A percentile compares a stretch with the other conserved stretches of the same genome.
Evolutionary conservation across 1,284 basidiomycete species (phyloP).

Genomic region (Fereydounia khargensis): DNA sequence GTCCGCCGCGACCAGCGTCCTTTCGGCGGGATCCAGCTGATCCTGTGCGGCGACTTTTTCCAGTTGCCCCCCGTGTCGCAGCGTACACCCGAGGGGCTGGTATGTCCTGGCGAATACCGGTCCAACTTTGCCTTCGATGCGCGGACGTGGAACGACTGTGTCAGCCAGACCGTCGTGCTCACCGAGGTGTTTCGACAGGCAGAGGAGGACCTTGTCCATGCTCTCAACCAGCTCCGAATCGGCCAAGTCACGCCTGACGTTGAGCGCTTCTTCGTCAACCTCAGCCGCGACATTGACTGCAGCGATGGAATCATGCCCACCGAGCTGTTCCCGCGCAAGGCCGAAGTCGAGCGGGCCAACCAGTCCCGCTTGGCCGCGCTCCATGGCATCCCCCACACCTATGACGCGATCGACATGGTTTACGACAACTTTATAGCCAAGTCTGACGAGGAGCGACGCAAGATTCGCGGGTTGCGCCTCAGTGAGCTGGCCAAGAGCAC

Average conservation of each 20-base stretch:
- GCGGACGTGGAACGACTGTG: slow-evolving; percentile 70
- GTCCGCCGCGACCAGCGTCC: slow-evolving; percentile 65
- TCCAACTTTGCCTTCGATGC: slow-evolving; percentile 82
- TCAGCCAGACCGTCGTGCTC: slow-evolving; percentile 74
- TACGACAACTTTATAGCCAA: neutral
- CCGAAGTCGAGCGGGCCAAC: neutral
- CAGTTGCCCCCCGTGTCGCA: slow-evolving; percentile 80
- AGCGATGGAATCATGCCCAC: slow-evolving; percentile 1
- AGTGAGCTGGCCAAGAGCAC: slow-evolving; percentile 47
- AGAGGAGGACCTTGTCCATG: slow-evolving; percentile 51
- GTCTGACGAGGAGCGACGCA: neutral
- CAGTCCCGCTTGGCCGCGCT: neutral
- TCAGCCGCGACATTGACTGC: neutral
- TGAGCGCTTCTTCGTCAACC: neutral
- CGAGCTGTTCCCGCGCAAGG: slow-evolving; percentile 1
- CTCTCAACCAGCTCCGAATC: slow-evolving; percentile 40
- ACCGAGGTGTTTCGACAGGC: slow-evolving; percentile 75
- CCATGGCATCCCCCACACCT: neutral
- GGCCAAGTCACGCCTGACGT: neutral
- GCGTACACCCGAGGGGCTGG: slow-evolving; percentile 4
- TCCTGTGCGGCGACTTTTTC: slow-evolving; percentile 89
- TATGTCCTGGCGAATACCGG: slow-evolving; percentile 12
- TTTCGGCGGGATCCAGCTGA: slow-evolving; percentile 87
- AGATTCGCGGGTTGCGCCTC: slow-evolving; percentile 1
- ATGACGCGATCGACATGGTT: neutral